Base-by-base conservation (phyloP, 768 basidiomycete species). In the Peribolospora kevripleyi region DNA sequence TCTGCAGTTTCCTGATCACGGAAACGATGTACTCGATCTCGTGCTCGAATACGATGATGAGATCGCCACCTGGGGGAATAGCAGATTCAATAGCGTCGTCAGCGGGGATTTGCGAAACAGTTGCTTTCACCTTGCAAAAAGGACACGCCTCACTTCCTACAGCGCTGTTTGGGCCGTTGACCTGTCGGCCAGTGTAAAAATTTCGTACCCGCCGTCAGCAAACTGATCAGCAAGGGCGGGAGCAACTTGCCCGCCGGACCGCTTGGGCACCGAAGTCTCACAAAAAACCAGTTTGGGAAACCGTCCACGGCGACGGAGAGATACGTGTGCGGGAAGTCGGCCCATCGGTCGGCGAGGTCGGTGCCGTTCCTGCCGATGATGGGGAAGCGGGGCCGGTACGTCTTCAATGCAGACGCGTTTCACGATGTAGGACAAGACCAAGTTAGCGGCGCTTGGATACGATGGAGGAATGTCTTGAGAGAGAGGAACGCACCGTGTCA, bases 1-100 rank as follows among this genome's bases (percentile, higher is more conserved):
- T 67, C 62, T 79, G 76, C 64, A 81, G 61, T 68, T 81, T 81
- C 60, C 70, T 60, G 8, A 76, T 71, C 3, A 71, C 77, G 13
- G 69, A 63, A 1, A 77, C 72, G 0, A 73, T 73, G 60, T 79
- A 80, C 40, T 75, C 74, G 5, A 77, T 71, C 59, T 78, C 72
- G 9, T 70, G 66, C 64, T 80, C 78, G 42, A 77, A 68, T 0
- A 80, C 45, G 25, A 75, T 64, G 3, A 79, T 62, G n/a, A 80
- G 64, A 75, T 0, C 78, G 76, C 0, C 73, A 69, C 3, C 75
- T 76, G 11, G 78, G 71, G 6, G 60, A 70, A 0, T 75, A 69
- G 62, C 25, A 25, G 25, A 25, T 25, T 25, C 25, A 25, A 25
- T 25, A 25, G 25, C 25, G 25, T 25, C 25, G 25, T 25, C 25